Evolutionary conservation across 2,329 filamentous ascomycete genomes (phyloP).

Genomic region (Xylaria digitata): DNA sequence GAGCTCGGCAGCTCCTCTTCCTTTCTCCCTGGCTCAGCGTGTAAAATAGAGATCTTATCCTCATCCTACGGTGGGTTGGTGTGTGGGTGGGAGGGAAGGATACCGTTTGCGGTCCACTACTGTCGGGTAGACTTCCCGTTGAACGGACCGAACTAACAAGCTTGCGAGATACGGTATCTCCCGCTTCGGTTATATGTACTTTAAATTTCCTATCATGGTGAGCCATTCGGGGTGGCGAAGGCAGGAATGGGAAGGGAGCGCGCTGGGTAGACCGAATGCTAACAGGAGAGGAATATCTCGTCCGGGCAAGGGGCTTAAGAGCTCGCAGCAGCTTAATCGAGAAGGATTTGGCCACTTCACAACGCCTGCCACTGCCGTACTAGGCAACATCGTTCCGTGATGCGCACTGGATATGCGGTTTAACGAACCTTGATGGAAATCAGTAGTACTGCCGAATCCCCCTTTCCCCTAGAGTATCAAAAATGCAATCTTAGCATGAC

Average conservation of each 20-base stretch:
- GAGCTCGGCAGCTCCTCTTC: slow-evolving; percentile 17
- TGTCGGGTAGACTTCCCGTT: not conserved
- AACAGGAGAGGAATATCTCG: slow-evolving; percentile 1
- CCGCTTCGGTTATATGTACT: not conserved
- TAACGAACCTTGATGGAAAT: not conserved
- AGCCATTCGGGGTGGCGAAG: slow-evolving; percentile 1
- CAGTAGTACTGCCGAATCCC: not conserved
- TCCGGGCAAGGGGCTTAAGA: not conserved
- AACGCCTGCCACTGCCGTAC: slow-evolving; percentile 12
- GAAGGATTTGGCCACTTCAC: slow-evolving; percentile 14
- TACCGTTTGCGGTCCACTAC: not conserved
- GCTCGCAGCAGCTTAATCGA: not conserved
- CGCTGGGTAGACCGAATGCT: not conserved
- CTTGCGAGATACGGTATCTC: not conserved
- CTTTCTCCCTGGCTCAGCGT: not conserved
- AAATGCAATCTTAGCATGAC: not conserved
- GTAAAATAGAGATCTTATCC: not conserved
- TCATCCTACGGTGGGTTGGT: not conserved
- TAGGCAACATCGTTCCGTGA: not conserved
- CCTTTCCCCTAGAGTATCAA: not conserved
- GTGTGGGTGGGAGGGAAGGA: not conserved
- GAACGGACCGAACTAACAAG: not conserved
- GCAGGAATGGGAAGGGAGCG: not conserved
- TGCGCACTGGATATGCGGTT: not conserved
- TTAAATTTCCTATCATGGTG: not conserved